Base-by-base conservation (phyloP, 116 monocot genomes). In the Papilionanthe hybrid region DNA sequence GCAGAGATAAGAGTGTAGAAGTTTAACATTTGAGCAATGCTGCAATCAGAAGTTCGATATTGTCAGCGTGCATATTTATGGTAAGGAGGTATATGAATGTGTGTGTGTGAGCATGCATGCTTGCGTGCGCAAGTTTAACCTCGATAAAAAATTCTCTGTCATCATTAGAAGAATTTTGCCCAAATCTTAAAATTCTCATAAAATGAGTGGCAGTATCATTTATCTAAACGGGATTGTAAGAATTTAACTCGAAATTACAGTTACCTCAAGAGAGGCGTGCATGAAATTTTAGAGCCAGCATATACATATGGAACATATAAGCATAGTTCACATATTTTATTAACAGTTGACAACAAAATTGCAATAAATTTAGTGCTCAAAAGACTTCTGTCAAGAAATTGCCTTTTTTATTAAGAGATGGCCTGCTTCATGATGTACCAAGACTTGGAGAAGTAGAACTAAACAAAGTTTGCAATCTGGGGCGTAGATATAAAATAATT, bases 1-100 rank as follows among this genome's bases (percentile, higher is more conserved):
- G 82, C 83, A 58, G 87, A 92, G 72, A 94, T 84, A 75, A 87
- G 93, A 56, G 82, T 72, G 79, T 94, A 98, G 63, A 93, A 82
- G 20, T 87, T 98, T 55, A 83, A 89, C 92, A 98, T 93, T 80
- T 98, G 94, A 73, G 78, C 50, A 77, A 76, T 92, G 83, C 97
- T 97, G 89, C 75, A 79, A 30, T 77, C 32, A 72, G 50, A 67
- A 29, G 78, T 12, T 53, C 17, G 2, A 47, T 3, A 43, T 18
- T 23, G 9, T 75, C 75, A 75, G 27, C n/a, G 18, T 57, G 29
- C 32, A 23, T 41, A 22, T 7, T 42, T 53, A 55, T 25, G 45
- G 13, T 12, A 76, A 22, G 8, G 9, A 18, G 15, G 11, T 53
- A 76, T 22, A 49, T 28, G 12, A 6, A 58, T 58, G 20, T 58